Percentiles rank a stretch among this genome's conserved stretches.
Evolutionary conservation across 106 monocot genomes (phyloP).

Genomic region (Iris macrosiphon): DNA sequence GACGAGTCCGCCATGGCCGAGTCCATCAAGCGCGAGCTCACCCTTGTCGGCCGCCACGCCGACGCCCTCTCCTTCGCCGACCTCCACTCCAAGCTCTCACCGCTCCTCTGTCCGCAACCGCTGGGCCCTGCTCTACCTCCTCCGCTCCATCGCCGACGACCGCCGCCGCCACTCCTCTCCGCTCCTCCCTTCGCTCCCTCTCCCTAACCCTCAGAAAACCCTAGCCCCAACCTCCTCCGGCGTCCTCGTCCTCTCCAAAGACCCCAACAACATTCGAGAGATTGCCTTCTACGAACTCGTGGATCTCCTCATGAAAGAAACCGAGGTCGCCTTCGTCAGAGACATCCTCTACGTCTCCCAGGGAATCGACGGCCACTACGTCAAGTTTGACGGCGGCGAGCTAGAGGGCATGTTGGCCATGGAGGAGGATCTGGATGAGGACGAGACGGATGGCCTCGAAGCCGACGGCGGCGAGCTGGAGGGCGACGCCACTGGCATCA

Average conservation of each 20-base stretch:
- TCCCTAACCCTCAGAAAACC: constrained; percentile 13
- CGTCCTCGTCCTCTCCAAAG: constrained; percentile 61
- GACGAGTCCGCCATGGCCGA: constrained; percentile 62
- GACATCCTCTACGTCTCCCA: constrained; percentile 69
- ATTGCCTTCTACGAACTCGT: constrained; percentile 68
- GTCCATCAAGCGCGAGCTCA: constrained; percentile 75
- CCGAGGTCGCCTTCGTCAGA: constrained; percentile 46
- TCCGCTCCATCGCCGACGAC: constrained; percentile 42
- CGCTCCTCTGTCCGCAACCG: constrained; percentile 32
- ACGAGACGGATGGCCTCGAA: too few species aligned
- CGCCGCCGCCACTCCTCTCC: background rate
- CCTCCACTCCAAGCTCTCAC: constrained; percentile 54
- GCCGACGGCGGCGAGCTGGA: too few species aligned
- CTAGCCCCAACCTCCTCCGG: constrained; percentile 3
- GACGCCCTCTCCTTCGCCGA: constrained; percentile 72
- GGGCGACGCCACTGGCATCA: too few species aligned
- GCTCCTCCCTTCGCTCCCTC: constrained; percentile 30
- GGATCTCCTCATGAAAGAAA: constrained; percentile 50
- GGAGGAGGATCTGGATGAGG: too few species aligned
- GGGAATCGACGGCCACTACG: constrained; percentile 69
- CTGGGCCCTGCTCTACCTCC: constrained; percentile 67
- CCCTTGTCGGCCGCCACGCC: constrained; percentile 35
- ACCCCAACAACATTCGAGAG: constrained; percentile 71
- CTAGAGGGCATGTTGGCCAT: too few species aligned
- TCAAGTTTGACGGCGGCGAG: constrained; percentile 39